Evolutionary conservation across 108 stramenopile species (phyloP).

Genomic region (Pseudonitzschia pungens): DNA sequence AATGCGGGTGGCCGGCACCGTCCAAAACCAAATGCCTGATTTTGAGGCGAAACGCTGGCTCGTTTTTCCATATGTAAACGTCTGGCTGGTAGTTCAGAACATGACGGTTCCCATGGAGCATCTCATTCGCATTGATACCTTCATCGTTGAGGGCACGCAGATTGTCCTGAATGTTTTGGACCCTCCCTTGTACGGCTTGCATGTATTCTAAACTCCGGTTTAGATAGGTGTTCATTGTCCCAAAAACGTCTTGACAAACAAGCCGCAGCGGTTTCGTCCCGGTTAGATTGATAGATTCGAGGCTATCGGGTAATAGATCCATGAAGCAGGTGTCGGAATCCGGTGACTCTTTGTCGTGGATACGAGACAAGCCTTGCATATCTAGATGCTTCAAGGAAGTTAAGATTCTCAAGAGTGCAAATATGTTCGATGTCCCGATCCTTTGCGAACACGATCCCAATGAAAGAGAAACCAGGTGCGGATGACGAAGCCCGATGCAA

Average conservation of each 20-base stretch:
- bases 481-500: slow-evolving; percentile 6
- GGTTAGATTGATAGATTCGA: slow-evolving; percentile 25
- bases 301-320: slow-evolving; percentile 6
- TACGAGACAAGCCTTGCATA: slow-evolving; percentile 14
- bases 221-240: not conserved
- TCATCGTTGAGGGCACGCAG: not conserved
- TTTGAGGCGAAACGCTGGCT: slow-evolving; percentile 12
- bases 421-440: slow-evolving; percentile 8
- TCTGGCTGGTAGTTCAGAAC: not conserved
- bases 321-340: slow-evolving; percentile 5
- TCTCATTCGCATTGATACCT: not conserved
- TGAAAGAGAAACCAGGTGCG: slow-evolving; percentile 9
- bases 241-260: slow-evolving; percentile 1
- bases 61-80: slow-evolving; percentile 4
- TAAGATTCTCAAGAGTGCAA: slow-evolving; percentile 15
- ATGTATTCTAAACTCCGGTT: slow-evolving; percentile 13
- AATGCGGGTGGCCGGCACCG: slow-evolving; percentile 22
- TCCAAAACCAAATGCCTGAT: slow-evolving; percentile 21
- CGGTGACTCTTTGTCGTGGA: not conserved
- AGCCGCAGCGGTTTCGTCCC: slow-evolving; percentile 16
- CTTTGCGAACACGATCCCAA: slow-evolving; percentile 34
- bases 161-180: not conserved
- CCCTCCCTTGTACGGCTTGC: slow-evolving; percentile 3
- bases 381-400: slow-evolving; percentile 23
- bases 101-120: not conserved